These are phyloP conservation scores for Hyphodiscus hymeniophilus DNA, from an alignment of 495 filamentous ascomycete genomes.

Conservation along the genomic window DNA sequence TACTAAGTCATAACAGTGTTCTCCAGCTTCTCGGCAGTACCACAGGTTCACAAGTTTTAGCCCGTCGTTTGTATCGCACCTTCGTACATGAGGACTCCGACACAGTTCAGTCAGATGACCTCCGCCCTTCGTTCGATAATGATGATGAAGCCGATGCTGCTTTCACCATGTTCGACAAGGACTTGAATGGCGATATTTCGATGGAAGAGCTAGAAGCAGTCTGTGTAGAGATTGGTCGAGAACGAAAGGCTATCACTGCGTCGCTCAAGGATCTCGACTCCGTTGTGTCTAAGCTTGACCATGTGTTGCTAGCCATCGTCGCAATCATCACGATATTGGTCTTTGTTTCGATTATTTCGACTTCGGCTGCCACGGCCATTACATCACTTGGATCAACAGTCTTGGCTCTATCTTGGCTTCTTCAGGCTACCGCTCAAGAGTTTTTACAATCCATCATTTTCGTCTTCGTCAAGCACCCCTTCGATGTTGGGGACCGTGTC, in stretches of 20 bases:
- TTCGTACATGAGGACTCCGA: conserved; percentile 69
- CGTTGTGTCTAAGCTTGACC: conserved; percentile 84
- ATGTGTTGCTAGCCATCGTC: conserved; percentile 82
- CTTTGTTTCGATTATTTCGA: conserved; percentile 81
- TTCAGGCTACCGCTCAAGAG: conserved; percentile 87
- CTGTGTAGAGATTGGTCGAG: conserved; percentile 88
- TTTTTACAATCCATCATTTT: conserved; percentile 80
- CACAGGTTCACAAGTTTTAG: conserved; percentile 73
- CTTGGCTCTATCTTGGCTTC: conserved; percentile 84
- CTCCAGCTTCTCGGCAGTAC: conserved; percentile 67
- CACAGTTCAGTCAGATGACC: conserved; percentile 65
- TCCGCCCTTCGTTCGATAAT: conserved; percentile 73
- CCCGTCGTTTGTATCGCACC: conserved; percentile 85
- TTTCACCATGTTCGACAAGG: conserved; percentile 91
- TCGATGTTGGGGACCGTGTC: conserved; percentile 92
- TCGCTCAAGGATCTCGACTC: conserved; percentile 93
- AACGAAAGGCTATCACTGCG: conserved; percentile 91
- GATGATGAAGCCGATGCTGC: conserved; percentile 85
- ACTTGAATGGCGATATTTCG: conserved; percentile 93
- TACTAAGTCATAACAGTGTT: conserved; percentile 27
- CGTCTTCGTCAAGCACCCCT: conserved; percentile 96
- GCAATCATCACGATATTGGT: conserved; percentile 70
- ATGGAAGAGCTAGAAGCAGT: conserved; percentile 93
- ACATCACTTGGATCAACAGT: conserved; percentile 81
- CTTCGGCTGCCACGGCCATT: conserved; percentile 73